These are phyloP conservation scores for Zoysia matrella DNA, from an alignment of 202 grass and related monocot species.

Conservation along the genomic window DNA sequence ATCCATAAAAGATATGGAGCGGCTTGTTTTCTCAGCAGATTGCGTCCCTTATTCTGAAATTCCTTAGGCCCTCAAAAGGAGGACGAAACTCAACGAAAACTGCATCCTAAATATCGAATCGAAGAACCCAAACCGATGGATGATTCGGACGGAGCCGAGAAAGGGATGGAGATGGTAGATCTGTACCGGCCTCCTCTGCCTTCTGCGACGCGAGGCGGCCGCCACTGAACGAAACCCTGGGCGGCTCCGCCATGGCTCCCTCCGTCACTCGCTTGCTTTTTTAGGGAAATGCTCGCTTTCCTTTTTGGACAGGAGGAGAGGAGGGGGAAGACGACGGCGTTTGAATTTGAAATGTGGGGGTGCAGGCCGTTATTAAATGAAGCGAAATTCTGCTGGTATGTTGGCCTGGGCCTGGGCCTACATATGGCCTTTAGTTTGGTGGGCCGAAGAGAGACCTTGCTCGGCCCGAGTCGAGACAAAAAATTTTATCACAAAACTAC, in stretches of 20 bases:
- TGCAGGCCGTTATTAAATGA: constrained; percentile 21
- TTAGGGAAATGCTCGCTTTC: background rate
- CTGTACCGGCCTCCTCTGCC: constrained; percentile 76
- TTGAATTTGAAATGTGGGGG: constrained; percentile 58
- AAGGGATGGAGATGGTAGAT: background rate
- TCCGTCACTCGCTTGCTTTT: background rate
- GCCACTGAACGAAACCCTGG: constrained; percentile 68
- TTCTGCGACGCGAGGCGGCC: constrained; percentile 72
- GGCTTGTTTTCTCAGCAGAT: background rate
- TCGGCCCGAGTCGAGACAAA: too few species aligned
- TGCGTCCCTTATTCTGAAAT: background rate
- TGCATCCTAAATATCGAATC: background rate
- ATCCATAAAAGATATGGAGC: background rate
- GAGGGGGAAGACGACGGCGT: background rate
- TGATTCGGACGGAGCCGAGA: background rate
- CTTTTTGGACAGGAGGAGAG: background rate
- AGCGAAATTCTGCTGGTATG: background rate
- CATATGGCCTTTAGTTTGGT: too few species aligned
- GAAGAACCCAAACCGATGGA: background rate
- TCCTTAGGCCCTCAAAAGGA: background rate
- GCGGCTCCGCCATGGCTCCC: constrained; percentile 50
- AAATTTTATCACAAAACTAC: too few species aligned
- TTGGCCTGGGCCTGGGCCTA: too few species aligned
- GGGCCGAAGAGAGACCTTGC: too few species aligned
- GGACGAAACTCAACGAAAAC: background rate